phyloP scores from a whole-genome alignment of 2,329 filamentous ascomycete species.

The Beauveria medogensis region DNA sequence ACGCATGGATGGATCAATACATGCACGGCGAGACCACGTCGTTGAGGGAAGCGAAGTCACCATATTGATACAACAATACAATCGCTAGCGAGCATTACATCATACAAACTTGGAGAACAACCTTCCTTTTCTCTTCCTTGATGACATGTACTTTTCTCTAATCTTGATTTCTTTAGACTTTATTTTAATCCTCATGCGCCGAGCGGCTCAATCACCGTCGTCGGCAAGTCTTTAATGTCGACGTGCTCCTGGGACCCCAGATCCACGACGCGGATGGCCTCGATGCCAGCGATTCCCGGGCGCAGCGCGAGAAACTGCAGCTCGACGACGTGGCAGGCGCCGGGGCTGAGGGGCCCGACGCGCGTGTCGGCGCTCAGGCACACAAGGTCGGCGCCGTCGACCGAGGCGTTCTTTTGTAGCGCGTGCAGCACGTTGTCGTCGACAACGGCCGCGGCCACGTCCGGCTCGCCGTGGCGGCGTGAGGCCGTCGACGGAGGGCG shows the following conservation, averaged over 20 bases:
- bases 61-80: neutral
- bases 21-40: neutral
- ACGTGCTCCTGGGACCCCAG: conserved; percentile 67
- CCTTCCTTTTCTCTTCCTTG: neutral
- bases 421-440: conserved; percentile 66
- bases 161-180: neutral
- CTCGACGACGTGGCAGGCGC: conserved; percentile 66
- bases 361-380: conserved; percentile 68
- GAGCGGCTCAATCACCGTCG: conserved; percentile 47
- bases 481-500: conserved; percentile 44
- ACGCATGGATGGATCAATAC: too few relatives aligned
- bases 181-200: conserved; percentile 9
- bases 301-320: conserved; percentile 62
- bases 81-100: neutral
- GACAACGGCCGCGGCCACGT: conserved; percentile 57
- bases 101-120: neutral
- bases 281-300: conserved; percentile 60
- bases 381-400: conserved; percentile 60
- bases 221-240: conserved; percentile 67
- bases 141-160: neutral
- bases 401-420: conserved; percentile 56
- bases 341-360: conserved; percentile 63
- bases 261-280: conserved; percentile 66
- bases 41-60: neutral
- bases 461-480: conserved; percentile 27